Percentiles rank a stretch among this genome's conserved stretches.
These are phyloP conservation scores for Mycena maculata DNA, from an alignment of 768 basidiomycete species.

Conservation along the genomic window DNA sequence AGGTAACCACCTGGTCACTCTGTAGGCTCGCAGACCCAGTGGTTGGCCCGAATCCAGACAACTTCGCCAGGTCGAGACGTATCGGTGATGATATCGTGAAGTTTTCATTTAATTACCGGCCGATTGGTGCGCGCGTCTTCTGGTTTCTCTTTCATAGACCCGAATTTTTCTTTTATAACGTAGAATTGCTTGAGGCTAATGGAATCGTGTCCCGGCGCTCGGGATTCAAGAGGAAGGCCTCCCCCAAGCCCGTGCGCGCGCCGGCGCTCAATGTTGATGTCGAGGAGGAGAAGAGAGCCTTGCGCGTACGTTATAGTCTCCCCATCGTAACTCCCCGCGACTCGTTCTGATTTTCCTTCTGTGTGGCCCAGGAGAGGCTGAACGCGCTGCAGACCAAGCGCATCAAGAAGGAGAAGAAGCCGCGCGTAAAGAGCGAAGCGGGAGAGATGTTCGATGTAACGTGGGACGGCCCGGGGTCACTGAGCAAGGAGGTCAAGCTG, in stretches of 20 bases:
- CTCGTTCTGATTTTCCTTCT: background rate
- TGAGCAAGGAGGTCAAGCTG: conserved; percentile 5
- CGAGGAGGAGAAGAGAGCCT: background rate
- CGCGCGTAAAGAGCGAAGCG: conserved; percentile 6
- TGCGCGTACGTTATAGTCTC: background rate
- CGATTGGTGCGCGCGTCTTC: background rate
- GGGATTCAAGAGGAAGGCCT: conserved; percentile 8
- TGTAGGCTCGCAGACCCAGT: conserved; percentile 7
- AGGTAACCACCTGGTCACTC: background rate
- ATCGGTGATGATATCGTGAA: conserved; percentile 20
- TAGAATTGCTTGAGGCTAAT: conserved; percentile 28
- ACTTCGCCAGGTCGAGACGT: background rate
- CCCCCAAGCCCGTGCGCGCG: background rate
- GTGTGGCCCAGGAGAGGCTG: background rate
- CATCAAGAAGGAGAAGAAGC: conserved; percentile 13
- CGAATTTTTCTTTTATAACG: too few relatives aligned
- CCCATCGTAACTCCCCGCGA: background rate
- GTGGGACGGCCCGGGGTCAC: background rate
- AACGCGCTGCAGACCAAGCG: background rate
- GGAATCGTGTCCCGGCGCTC: conserved; percentile 15
- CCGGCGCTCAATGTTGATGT: background rate
- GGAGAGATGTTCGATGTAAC: conserved; percentile 12
- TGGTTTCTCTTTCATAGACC: too few relatives aligned
- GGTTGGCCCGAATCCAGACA: background rate
- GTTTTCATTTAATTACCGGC: conserved; percentile 31